phyloP scores from a whole-genome alignment of 768 basidiomycete genomes.

The Arthromyces matolae region DNA sequence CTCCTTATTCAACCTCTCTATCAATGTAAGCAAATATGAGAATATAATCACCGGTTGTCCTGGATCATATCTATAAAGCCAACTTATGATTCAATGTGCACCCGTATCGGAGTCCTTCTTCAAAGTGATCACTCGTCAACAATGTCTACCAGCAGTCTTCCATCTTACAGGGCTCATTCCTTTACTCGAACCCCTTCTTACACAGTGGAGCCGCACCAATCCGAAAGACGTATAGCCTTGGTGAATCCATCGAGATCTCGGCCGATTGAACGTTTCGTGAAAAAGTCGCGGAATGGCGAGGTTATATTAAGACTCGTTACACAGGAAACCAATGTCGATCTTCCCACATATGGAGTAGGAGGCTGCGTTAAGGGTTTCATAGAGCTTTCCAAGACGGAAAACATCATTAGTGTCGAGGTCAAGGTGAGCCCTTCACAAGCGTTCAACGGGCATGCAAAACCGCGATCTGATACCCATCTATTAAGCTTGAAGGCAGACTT shows the following conservation, averaged over 20 bases:
- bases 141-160: constrained; percentile 57
- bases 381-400: constrained; percentile 51
- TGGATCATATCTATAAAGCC: constrained; percentile 6
- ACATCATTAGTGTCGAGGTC: constrained; percentile 58
- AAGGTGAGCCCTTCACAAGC: constrained; percentile 37
- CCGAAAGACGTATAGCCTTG: constrained; percentile 52
- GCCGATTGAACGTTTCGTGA: constrained; percentile 49
- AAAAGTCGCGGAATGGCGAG: constrained; percentile 54
- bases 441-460: too few relatives aligned
- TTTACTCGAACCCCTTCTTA: constrained; percentile 44
- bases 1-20: neutral
- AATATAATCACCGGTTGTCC: constrained; percentile 1
- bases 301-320: constrained; percentile 47
- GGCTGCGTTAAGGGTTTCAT: constrained; percentile 53
- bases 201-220: constrained; percentile 47
- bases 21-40: constrained; percentile 3
- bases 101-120: neutral
- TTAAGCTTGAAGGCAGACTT: constrained; percentile 60
- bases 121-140: neutral
- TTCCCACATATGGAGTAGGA: constrained; percentile 58
- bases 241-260: constrained; percentile 35
- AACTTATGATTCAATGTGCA: neutral
- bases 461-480: neutral
- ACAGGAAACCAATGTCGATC: constrained; percentile 44
- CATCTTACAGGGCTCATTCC: constrained; percentile 40